phyloP scores from a whole-genome alignment of 805 yeast genomes.

The Saccharomycopsis sp. region DNA sequence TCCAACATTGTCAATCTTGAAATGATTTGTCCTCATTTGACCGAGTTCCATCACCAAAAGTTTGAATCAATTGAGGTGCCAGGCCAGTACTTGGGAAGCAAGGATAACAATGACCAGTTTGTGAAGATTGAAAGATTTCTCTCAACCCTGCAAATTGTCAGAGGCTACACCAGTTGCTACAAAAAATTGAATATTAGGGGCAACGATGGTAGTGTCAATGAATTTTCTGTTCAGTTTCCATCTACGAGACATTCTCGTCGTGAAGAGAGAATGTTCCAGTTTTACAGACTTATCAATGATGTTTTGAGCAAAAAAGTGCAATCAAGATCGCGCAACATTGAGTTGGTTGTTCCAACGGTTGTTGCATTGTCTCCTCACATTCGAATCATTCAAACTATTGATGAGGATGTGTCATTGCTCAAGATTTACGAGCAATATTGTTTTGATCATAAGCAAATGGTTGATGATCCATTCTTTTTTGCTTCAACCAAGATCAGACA shows the following conservation, averaged over 20 bases:
- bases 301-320: constrained; percentile 73
- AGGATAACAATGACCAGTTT: constrained; percentile 80
- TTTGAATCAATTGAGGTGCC: constrained; percentile 97
- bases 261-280: constrained; percentile 87
- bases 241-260: constrained; percentile 96
- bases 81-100: constrained; percentile 85
- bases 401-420: constrained; percentile 64
- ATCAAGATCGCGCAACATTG: constrained; percentile 75
- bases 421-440: constrained; percentile 85
- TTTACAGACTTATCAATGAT: constrained; percentile 81
- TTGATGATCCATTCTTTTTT: constrained; percentile 86
- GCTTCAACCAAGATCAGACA: constrained; percentile 77
- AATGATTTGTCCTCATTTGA: constrained; percentile 84
- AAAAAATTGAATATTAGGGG: constrained; percentile 85
- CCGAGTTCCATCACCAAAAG: constrained; percentile 96
- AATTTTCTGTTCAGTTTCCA: constrained; percentile 94
- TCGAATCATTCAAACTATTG: constrained; percentile 76
- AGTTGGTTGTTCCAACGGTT: constrained; percentile 81
- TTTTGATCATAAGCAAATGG: constrained; percentile 54
- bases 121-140: constrained; percentile 87
- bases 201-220: constrained; percentile 82
- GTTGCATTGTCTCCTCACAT: constrained; percentile 93
- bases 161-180: constrained; percentile 86
- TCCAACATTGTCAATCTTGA: constrained; percentile 74
- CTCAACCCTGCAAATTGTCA: constrained; percentile 76